Evolutionary conservation across 73 alveolate species (phyloP).

Genomic region (Paramecium sexaurelia): DNA sequence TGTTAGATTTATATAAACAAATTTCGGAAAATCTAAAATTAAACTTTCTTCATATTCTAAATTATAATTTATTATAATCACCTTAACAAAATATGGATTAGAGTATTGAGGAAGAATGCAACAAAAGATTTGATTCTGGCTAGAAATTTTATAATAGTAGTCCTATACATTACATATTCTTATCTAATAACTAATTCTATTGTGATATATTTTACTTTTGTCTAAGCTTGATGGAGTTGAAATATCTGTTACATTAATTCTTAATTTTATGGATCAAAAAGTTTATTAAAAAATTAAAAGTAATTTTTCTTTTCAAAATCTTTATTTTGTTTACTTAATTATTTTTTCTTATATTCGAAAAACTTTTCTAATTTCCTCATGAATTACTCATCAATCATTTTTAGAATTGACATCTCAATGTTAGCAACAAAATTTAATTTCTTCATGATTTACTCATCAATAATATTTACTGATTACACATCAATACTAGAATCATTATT

Average conservation of each 20-base stretch:
- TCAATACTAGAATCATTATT: too few relatives aligned
- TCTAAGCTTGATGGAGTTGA: not conserved
- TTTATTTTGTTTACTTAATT: too few relatives aligned
- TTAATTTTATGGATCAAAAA: too few relatives aligned
- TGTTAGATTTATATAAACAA: not conserved
- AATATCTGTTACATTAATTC: not conserved
- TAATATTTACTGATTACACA: too few relatives aligned
- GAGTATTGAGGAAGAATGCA: not conserved
- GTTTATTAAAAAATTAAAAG: too few relatives aligned
- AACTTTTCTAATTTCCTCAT: too few relatives aligned
- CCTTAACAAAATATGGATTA: not conserved
- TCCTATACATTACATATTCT: not conserved
- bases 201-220: not conserved
- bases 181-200: not conserved
- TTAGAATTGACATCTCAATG: too few relatives aligned
- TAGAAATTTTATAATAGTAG: not conserved
- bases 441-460: too few relatives aligned
- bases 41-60: not conserved
- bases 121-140: not conserved
- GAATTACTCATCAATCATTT: too few relatives aligned
- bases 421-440: too few relatives aligned
- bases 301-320: too few relatives aligned
- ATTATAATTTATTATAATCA: not conserved
- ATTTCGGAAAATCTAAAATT: not conserved
- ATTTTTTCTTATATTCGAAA: too few relatives aligned